Percentiles rank a stretch among this genome's conserved stretches.
phyloP scores from a whole-genome alignment of 495 filamentous ascomycete genomes.

The Xylaria intraflava region DNA sequence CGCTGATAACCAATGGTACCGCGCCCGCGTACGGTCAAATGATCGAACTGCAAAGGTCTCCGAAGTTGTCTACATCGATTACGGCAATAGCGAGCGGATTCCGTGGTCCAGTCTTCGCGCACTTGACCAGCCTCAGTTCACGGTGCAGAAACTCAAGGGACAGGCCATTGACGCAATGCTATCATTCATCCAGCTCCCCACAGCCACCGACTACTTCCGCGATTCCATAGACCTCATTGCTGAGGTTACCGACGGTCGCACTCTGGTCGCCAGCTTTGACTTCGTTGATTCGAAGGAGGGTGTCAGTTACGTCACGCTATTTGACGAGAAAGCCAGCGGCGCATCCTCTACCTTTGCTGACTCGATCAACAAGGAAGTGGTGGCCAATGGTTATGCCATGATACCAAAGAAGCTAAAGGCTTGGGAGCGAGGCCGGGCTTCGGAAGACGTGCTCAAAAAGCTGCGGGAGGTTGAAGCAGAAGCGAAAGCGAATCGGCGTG shows the following conservation, averaged over 20 bases:
- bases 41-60: conserved; percentile 82
- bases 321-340: conserved; percentile 62
- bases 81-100: conserved; percentile 84
- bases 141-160: conserved; percentile 65
- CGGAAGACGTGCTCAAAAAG: conserved; percentile 58
- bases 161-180: conserved; percentile 85
- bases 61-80: conserved; percentile 92
- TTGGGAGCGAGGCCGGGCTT: conserved; percentile 69
- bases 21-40: conserved; percentile 81
- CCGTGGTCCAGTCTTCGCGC: conserved; percentile 78
- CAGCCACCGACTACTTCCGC: conserved; percentile 63
- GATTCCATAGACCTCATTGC: conserved; percentile 69
- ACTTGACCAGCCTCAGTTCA: conserved; percentile 71
- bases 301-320: conserved; percentile 73
- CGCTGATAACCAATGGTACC: conserved; percentile 88
- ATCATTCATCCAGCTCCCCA: conserved; percentile 84
- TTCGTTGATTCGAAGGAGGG: conserved; percentile 66
- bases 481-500: conserved; percentile 69
- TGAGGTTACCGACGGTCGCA: conserved; percentile 56
- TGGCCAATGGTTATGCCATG: conserved; percentile 79
- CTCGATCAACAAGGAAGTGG: conserved; percentile 80
- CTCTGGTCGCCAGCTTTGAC: conserved; percentile 88
- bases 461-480: conserved; percentile 61
- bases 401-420: conserved; percentile 80
- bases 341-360: conserved; percentile 37